Evolutionary conservation across 2,329 filamentous ascomycete genomes (phyloP).

Genomic region (Malbranchea zuffiana): DNA sequence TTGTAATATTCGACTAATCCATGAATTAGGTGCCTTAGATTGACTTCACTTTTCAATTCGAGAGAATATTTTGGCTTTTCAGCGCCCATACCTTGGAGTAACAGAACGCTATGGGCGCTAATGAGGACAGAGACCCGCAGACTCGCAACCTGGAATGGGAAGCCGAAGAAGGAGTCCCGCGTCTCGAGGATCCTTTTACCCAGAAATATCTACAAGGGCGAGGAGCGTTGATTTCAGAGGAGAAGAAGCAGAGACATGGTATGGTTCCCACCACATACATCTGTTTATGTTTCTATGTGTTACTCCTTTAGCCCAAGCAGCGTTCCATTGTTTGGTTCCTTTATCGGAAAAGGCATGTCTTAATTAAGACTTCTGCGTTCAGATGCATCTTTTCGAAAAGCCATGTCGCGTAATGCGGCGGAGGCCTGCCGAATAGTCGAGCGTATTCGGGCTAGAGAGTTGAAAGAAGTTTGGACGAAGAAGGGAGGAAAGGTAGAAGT

Average conservation of each 20-base stretch:
- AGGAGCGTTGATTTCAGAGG: constrained; percentile 63
- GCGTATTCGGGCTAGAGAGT: constrained; percentile 67
- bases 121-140: too few relatives aligned
- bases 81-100: too few relatives aligned
- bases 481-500: constrained; percentile 56
- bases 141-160: constrained; percentile 27
- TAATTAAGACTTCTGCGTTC: background rate
- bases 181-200: constrained; percentile 59
- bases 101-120: too few relatives aligned
- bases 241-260: constrained; percentile 75
- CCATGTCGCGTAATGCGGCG: constrained; percentile 65
- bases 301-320: background rate
- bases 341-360: too few relatives aligned
- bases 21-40: too few relatives aligned
- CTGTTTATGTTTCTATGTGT: background rate
- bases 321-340: too few relatives aligned
- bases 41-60: too few relatives aligned
- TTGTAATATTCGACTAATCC: too few relatives aligned
- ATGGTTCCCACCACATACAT: constrained; percentile 6
- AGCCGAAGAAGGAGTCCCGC: constrained; percentile 35
- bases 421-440: constrained; percentile 71
- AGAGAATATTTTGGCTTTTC: too few relatives aligned
- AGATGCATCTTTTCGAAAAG: constrained; percentile 26
- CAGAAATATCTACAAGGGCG: constrained; percentile 70
- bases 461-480: constrained; percentile 63